These are phyloP conservation scores for Rhizopus microsporus DNA, from an alignment of 371 early-diverging fungal species.

Conservation along the genomic window DNA sequence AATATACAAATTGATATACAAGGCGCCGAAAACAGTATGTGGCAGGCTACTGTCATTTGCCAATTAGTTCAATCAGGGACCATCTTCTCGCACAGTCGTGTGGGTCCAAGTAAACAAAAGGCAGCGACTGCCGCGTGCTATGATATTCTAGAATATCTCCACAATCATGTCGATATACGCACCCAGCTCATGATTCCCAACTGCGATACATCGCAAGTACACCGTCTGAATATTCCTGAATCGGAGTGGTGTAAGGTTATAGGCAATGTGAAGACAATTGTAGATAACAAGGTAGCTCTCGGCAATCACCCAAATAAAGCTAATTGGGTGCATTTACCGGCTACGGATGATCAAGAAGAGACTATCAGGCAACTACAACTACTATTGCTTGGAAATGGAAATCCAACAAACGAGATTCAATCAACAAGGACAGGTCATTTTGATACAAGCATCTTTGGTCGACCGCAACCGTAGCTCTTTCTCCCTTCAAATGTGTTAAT, in stretches of 20 bases:
- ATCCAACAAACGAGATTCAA: neutral
- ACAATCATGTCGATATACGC: conserved; percentile 1
- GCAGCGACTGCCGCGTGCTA: conserved; percentile 11
- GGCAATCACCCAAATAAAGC: neutral
- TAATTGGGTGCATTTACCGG: neutral
- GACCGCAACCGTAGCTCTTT: neutral
- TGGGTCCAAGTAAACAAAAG: conserved; percentile 9
- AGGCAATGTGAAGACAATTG: neutral
- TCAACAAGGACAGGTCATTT: neutral
- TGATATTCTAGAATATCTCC: conserved; percentile 9
- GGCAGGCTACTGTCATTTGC: conserved; percentile 2
- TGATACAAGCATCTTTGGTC: neutral
- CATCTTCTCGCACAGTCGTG: conserved; percentile 11
- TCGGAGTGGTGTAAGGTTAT: conserved; percentile 2
- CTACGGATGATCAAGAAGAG: conserved; percentile 3
- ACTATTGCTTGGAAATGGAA: neutral
- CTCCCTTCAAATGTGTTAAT: neutral
- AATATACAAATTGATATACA: neutral
- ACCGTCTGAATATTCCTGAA: conserved; percentile 9
- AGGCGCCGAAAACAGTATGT: neutral
- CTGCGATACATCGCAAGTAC: neutral
- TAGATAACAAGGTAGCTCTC: neutral
- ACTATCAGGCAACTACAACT: neutral
- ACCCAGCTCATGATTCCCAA: neutral
- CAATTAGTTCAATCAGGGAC: neutral